phyloP scores from a whole-genome alignment of 768 basidiomycete genomes.

The Suillus discolor region DNA sequence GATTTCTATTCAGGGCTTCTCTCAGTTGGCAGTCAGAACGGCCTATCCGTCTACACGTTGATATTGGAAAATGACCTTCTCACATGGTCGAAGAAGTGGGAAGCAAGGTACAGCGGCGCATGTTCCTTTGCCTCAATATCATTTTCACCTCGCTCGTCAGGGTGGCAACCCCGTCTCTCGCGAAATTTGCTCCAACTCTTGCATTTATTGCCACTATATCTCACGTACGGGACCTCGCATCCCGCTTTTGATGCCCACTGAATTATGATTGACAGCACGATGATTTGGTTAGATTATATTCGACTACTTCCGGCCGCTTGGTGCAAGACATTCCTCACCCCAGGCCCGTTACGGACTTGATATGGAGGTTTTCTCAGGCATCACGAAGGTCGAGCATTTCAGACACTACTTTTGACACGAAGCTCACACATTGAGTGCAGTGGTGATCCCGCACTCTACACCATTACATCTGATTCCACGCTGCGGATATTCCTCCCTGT shows the following conservation, averaged over 20 bases:
- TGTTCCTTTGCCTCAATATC: slow-evolving; percentile 11
- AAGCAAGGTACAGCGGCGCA: slow-evolving; percentile 47
- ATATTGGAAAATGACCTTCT: slow-evolving; percentile 81
- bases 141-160: slow-evolving; percentile 34
- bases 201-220: slow-evolving; percentile 72
- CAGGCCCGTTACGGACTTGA: slow-evolving; percentile 65
- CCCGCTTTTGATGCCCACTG: slow-evolving; percentile 10
- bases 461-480: slow-evolving; percentile 80
- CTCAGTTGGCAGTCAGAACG: slow-evolving; percentile 61
- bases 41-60: slow-evolving; percentile 74
- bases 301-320: slow-evolving; percentile 70
- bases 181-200: slow-evolving; percentile 74
- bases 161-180: slow-evolving; percentile 49
- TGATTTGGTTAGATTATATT: slow-evolving; percentile 62
- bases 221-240: slow-evolving; percentile 42
- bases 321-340: slow-evolving; percentile 74
- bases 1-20: slow-evolving; percentile 62
- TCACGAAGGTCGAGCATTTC: slow-evolving; percentile 58
- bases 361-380: slow-evolving; percentile 72
- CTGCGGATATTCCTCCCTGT: slow-evolving; percentile 88
- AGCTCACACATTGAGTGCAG: slow-evolving; percentile 37
- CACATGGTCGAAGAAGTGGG: slow-evolving; percentile 85
- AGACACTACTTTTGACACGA: slow-evolving; percentile 2
- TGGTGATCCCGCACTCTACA: slow-evolving; percentile 79
- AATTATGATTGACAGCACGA: slow-evolving; percentile 45